Base-by-base conservation (phyloP, 1,284 basidiomycete species). In the Termitomyces sp. region DNA sequence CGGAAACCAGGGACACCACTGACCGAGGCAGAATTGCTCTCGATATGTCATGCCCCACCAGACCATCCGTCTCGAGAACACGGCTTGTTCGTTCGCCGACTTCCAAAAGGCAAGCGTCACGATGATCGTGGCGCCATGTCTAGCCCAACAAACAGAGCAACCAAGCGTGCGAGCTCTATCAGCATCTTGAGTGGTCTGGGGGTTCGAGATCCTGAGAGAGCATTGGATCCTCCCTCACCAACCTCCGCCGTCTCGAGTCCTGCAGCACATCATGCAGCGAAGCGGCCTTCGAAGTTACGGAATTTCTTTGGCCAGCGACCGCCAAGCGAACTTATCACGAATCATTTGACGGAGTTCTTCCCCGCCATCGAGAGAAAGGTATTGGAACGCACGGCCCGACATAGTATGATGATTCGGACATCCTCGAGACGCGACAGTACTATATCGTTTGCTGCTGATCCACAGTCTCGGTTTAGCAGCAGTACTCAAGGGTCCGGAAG, bases 271-370 rank as follows among this genome's bases (percentile, higher is more conserved):
- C 62, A 63, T 45, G 65, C 54, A 37, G 54, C 66, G 52, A 83
- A 81, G 61, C 73, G 75, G 6, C 81, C 83, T 5, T 80, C 78
- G 30, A 90, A 88, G 67, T 74, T 97, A 56, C 92, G 93, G 70
- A 96, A 95, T 77, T 99, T 99, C 78, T 96, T 97, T 63, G 97
- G 96, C 9, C 96, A 98, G 65, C 88, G 97, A 42, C 97, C 97
- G 0, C 94, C 97, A 0, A 93, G 88, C 66, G 96, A 99, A 68
- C 82, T 99, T 60, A 99, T 99, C 72, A 93, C 94, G 30, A 96
- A 81, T n/a, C 94, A 99, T 66, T 70, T 99, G 40, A 86, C 90
- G 18, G 95, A 97, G 55, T 99, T 91, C 75, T 99, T 99, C 82
- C 97, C 96, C 1, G 81, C 83, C 55, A 88, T 93, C 1, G 92